phyloP scores from a whole-genome alignment of 768 basidiomycete species.

The Amanita thiersii region DNA sequence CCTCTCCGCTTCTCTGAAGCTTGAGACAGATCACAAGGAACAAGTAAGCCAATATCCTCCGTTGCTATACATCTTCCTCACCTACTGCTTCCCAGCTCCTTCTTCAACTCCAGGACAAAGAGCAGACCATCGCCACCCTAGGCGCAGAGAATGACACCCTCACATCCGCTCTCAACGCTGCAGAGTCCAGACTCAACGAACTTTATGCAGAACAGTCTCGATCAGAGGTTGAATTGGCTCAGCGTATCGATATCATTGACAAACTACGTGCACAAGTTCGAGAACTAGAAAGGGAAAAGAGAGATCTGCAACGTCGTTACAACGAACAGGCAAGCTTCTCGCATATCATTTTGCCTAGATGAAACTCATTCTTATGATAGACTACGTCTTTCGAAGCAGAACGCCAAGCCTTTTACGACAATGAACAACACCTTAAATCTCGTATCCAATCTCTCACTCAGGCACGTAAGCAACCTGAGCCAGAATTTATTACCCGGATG shows the following conservation, averaged over 20 bases:
- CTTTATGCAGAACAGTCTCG: conserved; percentile 76
- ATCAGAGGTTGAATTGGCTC: conserved; percentile 74
- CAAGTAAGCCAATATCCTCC: conserved; percentile 45
- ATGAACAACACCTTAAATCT: conserved; percentile 88
- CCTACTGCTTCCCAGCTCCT: conserved; percentile 44
- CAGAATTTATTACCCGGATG: conserved; percentile 22
- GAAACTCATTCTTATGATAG: conserved; percentile 28
- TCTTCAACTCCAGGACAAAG: conserved; percentile 71
- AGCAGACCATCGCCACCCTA: conserved; percentile 55
- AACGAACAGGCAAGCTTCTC: conserved; percentile 72
- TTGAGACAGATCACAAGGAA: conserved; percentile 78
- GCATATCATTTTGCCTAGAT: conserved; percentile 6
- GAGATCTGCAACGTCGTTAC: conserved; percentile 75
- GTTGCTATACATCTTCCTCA: conserved; percentile 7
- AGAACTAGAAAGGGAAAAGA: conserved; percentile 84
- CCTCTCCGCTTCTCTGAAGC: conserved; percentile 55
- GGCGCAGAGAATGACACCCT: conserved; percentile 58
- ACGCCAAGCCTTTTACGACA: conserved; percentile 87
- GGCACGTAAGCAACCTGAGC: conserved; percentile 47
- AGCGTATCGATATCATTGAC: conserved; percentile 75
- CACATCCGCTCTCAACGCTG: conserved; percentile 52
- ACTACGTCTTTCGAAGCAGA: conserved; percentile 87
- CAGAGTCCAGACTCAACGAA: conserved; percentile 70
- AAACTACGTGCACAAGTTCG: conserved; percentile 75
- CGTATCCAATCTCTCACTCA: conserved; percentile 77